These are phyloP conservation scores for Capronia epimyces DNA, from an alignment of 2,329 filamentous ascomycete species.

Conservation along the genomic window DNA sequence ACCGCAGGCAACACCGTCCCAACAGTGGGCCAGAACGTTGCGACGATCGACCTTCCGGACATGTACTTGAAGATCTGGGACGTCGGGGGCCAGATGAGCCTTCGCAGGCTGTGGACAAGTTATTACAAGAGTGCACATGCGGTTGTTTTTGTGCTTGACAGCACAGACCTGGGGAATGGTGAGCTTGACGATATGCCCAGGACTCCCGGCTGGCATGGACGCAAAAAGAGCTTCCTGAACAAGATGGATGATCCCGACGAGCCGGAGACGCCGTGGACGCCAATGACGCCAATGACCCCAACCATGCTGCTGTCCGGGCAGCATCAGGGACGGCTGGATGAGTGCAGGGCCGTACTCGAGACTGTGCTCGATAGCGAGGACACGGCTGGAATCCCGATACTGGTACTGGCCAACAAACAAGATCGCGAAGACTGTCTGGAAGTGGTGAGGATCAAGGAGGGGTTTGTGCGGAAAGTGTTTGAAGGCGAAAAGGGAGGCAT, in stretches of 20 bases:
- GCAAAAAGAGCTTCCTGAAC: conserved; percentile 29
- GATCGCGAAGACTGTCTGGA: conserved; percentile 96
- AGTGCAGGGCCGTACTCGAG: conserved; percentile 85
- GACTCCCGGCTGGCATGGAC: conserved; percentile 24
- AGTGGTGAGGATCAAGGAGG: conserved; percentile 95
- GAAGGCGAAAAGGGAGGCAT: conserved; percentile 84
- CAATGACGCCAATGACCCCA: conserved; percentile 35
- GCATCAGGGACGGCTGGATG: conserved; percentile 61
- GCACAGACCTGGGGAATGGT: conserved; percentile 70
- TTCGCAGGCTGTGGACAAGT: conserved; percentile 88
- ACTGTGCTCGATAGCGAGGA: conserved; percentile 82
- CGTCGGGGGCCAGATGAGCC: conserved; percentile 83
- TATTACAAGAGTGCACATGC: conserved; percentile 94
- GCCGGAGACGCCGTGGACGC: conserved; percentile 38
- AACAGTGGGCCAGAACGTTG: conserved; percentile 94
- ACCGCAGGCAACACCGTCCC: conserved; percentile 77
- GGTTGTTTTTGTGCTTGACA: conserved; percentile 96
- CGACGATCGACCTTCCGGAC: conserved; percentile 80
- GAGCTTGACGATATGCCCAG: conserved; percentile 54
- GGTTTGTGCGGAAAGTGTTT: conserved; percentile 88
- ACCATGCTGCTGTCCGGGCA: conserved; percentile 14
- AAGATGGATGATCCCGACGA: conserved; percentile 11
- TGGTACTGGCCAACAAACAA: conserved; percentile 96
- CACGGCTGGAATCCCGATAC: conserved; percentile 81
- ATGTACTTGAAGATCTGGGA: conserved; percentile 99